Evolutionary conservation across 2,329 filamentous ascomycete genomes (phyloP), one percentile per base, ranked within the genome.

Genomic region (Fusarium devonianum): DNA sequence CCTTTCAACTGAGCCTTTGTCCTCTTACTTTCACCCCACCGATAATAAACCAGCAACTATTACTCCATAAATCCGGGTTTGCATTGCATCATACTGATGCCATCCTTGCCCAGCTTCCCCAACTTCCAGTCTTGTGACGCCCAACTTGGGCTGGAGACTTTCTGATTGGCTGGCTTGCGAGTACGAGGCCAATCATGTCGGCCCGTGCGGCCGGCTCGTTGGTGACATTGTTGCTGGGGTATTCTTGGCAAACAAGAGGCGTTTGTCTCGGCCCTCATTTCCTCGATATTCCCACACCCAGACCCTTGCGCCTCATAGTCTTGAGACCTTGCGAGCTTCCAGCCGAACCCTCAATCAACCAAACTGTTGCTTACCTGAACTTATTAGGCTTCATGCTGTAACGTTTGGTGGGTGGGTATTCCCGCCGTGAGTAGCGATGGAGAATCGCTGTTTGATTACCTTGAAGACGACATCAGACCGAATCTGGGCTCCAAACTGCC

Each of bases 61-160:
- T 49, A 53, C 58, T 61, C 60, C 60, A 60, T 55, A 65, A 64
- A 60, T 51, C 36, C 40, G 58, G 51, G 44, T 35, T 36, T 34
- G 35, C 38, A 64, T 65, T 65, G 60, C 62, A 65, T 65, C 62
- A 65, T 56, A 33, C 49, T 65, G 63, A 65, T 65, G 60, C 48
- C 37, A 60, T 43, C 59, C 60, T 45, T 57, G 50, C 30, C 35
- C 40, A 46, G 41, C 32, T 34, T 58, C 39, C 40, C 48, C 40
- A 39, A 34, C 34, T 41, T 36, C 32, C 23, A 46, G 60, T 65
- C 62, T 65, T 64, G 62, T 65, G 62, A 65, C 56, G 56, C 52
- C 53, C 53, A 40, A 49, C 54, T 49, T n/a, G n/a, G 28, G 62
- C 39, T 60, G 30, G 47, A 47, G 51, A 37, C 47, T 43, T 53